A percentile compares a stretch with the other conserved stretches of the same genome.
phyloP scores from a whole-genome alignment of 2,329 filamentous ascomycete genomes.

The Colletotrichum brevisporum region DNA sequence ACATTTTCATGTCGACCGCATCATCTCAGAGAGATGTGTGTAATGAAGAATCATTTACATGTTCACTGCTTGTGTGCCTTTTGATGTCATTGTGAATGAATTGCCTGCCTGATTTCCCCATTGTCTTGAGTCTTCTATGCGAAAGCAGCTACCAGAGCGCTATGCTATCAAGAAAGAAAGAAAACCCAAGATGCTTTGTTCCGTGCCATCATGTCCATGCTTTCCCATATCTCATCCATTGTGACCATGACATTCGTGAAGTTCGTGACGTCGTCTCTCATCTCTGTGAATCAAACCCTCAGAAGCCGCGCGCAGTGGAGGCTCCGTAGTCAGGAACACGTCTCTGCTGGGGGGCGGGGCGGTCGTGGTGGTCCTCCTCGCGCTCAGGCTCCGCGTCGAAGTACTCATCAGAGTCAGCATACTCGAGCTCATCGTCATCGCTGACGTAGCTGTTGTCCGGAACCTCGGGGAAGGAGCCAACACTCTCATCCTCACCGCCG shows the following conservation, averaged over 20 bases:
- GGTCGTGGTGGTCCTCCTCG: too few species aligned
- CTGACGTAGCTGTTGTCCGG: too few species aligned
- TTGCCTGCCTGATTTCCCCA: background rate
- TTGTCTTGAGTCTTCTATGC: background rate
- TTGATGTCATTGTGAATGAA: background rate
- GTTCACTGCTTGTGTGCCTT: background rate
- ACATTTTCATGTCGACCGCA: background rate
- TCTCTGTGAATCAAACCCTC: background rate
- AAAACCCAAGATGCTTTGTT: background rate
- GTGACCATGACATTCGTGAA: background rate
- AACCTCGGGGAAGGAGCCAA: too few species aligned
- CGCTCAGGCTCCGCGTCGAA: too few species aligned
- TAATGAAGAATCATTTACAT: background rate
- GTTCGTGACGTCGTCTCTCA: background rate
- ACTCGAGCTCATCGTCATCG: too few species aligned
- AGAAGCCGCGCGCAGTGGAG: too few species aligned
- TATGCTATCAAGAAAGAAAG: background rate
- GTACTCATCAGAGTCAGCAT: too few species aligned
- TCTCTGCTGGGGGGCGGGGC: too few species aligned
- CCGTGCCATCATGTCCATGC: background rate
- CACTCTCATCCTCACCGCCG: background rate
- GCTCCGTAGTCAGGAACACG: too few species aligned
- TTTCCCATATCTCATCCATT: background rate
- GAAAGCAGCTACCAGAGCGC: background rate
- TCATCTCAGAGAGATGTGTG: background rate